Evolutionary conservation across 371 early-diverging fungal species (phyloP), one percentile per base, ranked within the genome.

Genomic region (Chytridium lagenaria): DNA sequence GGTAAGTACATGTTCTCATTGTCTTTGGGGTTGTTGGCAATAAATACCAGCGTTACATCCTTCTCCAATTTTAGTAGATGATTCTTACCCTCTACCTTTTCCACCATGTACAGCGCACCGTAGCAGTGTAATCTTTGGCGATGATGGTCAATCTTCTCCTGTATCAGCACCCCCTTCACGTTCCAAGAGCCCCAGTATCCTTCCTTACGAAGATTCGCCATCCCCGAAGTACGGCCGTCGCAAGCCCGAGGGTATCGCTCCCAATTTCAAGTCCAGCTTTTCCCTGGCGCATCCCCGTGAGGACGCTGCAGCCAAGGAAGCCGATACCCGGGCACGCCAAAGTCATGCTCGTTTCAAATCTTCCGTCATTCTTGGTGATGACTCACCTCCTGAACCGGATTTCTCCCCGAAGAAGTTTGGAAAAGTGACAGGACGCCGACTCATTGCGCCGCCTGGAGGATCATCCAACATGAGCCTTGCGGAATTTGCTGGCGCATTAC

Each of bases 401-500:
- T 68, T 68, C 26, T 19, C 31, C 16, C 68, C 68, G 2, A 68
- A 51, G 52, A 68, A 51, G 52, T 7, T 51, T 19, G 26, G 34
- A 19, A 71, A 64, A 64, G 3, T 30, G 31, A 44, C 49, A 23
- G 71, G 71, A 22, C 3, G 64, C 12, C 16, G 65, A 7, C 44
- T 59, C 23, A 50, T 71, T 36, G 12, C 71, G 26, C 71, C 71
- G 15, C 71, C 71, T 22, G 71, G 71, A 12, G 71, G 71, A 1
- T 23, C 49, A 2, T 63, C 61, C 31, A 57, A 16, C 22, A 16
- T 26, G 50, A 63, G 64, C 51, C 36, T 71, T n/a, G 71, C 71
- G 1, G 71, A 71, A 40, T 71, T 73, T 59, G 40, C 49, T 19
- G 73, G 59, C 10, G 65, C 55, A 15, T 34, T 68, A 19, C 50